phyloP scores from a whole-genome alignment of 371 early-diverging fungal species.

The Batkoa obscura region DNA sequence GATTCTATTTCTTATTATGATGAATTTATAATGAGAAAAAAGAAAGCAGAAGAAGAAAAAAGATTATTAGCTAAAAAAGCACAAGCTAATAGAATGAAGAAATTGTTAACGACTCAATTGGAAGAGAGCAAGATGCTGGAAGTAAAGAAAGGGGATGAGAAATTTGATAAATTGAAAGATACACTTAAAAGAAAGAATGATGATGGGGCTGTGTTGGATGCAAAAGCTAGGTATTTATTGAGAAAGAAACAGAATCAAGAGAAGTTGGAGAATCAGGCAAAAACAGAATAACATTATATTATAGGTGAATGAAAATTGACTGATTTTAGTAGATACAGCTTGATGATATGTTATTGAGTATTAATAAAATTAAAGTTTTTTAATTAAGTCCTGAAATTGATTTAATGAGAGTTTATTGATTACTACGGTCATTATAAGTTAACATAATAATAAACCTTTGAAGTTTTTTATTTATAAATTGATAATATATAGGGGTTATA shows the following conservation, averaged over 20 bases:
- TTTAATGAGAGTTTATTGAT: too few species aligned
- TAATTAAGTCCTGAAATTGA: too few species aligned
- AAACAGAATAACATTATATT: too few species aligned
- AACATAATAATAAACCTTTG: too few species aligned
- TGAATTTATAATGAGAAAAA: slow-evolving; percentile 6
- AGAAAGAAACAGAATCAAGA: slow-evolving; percentile 26
- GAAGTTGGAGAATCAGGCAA: too few species aligned
- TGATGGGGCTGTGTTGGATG: slow-evolving; percentile 48
- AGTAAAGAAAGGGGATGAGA: slow-evolving; percentile 24
- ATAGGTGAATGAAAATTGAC: too few species aligned
- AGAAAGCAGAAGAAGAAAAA: slow-evolving; percentile 3
- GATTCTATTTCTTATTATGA: slow-evolving; percentile 13
- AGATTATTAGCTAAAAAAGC: slow-evolving; percentile 11
- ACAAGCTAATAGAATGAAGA: slow-evolving; percentile 8
- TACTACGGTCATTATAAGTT: too few species aligned
- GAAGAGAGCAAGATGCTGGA: slow-evolving; percentile 23
- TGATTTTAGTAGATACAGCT: too few species aligned
- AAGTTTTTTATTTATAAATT: too few species aligned
- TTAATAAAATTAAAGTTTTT: too few species aligned
- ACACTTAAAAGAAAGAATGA: slow-evolving; percentile 38
- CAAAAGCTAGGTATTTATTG: slow-evolving; percentile 53
- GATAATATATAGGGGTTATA: too few species aligned
- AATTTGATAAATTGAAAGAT: slow-evolving; percentile 27
- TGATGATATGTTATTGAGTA: too few species aligned
- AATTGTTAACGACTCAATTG: slow-evolving; percentile 13